These are phyloP conservation scores for Conoideocrella luteorostrata DNA, from an alignment of 2,329 filamentous ascomycete genomes.

Conservation along the genomic window DNA sequence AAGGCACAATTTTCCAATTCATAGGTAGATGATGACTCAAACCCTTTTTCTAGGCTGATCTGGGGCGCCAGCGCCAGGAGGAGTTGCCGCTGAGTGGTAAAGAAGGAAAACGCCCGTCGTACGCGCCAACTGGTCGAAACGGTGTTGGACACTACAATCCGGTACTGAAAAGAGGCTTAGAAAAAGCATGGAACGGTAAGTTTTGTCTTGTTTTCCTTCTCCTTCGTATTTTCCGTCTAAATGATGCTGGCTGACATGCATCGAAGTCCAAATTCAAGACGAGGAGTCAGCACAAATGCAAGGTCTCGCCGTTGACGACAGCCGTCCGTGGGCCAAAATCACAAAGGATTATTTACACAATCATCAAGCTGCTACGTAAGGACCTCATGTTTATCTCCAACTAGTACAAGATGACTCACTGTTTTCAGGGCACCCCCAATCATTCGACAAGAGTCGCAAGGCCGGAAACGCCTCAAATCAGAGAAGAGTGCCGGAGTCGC, in stretches of 20 bases:
- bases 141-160: conserved; percentile 10
- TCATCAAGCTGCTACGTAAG: conserved; percentile 11
- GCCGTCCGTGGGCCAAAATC: conserved; percentile 16
- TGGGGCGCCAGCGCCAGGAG: conserved; percentile 16
- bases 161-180: conserved; percentile 9
- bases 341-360: conserved; percentile 7
- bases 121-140: conserved; percentile 7
- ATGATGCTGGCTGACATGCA: not conserved
- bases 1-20: too few species aligned
- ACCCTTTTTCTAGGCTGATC: conserved; percentile 14
- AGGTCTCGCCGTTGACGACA: conserved; percentile 14
- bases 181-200: conserved; percentile 16
- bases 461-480: not conserved
- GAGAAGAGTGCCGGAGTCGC: not conserved
- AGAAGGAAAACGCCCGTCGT: conserved; percentile 13
- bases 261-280: conserved; percentile 14
- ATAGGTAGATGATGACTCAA: too few species aligned
- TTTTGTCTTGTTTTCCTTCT: not conserved
- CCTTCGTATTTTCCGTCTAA: too few species aligned
- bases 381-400: not conserved
- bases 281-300: conserved; percentile 17
- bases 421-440: conserved; percentile 11
- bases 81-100: conserved; percentile 15
- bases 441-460: conserved; percentile 2
- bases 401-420: too few species aligned